Evolutionary conservation across 2,329 filamentous ascomycete genomes (phyloP).

Genomic region (Ambrosiella cleistominuta): DNA sequence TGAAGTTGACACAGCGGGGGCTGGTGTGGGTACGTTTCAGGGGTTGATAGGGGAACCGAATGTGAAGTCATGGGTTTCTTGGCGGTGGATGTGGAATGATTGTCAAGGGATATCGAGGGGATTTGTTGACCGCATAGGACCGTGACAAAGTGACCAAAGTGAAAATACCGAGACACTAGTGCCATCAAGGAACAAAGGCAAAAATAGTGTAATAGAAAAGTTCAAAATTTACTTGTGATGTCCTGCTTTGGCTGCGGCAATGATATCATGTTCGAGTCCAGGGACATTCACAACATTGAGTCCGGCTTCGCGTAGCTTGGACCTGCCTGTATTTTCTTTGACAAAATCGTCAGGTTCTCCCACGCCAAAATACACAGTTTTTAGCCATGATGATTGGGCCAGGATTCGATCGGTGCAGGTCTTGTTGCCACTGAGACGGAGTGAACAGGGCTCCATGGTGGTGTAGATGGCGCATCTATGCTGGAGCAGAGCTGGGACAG

Average conservation of each 20-base stretch:
- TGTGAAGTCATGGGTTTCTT: too few relatives aligned
- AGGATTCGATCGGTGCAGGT: slow-evolving; percentile 70
- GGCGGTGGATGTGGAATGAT: too few relatives aligned
- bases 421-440: slow-evolving; percentile 55
- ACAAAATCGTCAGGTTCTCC: slow-evolving; percentile 85
- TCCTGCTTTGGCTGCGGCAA: slow-evolving; percentile 67
- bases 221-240: slow-evolving; percentile 28
- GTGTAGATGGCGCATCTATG: slow-evolving; percentile 50
- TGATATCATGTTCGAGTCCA: slow-evolving; percentile 65
- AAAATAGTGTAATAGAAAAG: neutral
- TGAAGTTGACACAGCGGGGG: neutral
- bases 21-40: slow-evolving; percentile 8
- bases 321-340: slow-evolving; percentile 57
- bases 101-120: too few relatives aligned
- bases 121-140: too few relatives aligned
- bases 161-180: too few relatives aligned
- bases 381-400: slow-evolving; percentile 41
- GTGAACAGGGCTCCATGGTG: slow-evolving; percentile 74
- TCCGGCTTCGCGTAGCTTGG: slow-evolving; percentile 51
- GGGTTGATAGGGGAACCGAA: slow-evolving; percentile 1
- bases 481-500: slow-evolving; percentile 22
- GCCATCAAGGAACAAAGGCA: too few relatives aligned
- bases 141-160: too few relatives aligned
- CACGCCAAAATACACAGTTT: slow-evolving; percentile 71
- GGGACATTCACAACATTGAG: slow-evolving; percentile 55